Base-by-base conservation (phyloP, 495 filamentous ascomycete genomes). In the Chaetomidium leptoderma region DNA sequence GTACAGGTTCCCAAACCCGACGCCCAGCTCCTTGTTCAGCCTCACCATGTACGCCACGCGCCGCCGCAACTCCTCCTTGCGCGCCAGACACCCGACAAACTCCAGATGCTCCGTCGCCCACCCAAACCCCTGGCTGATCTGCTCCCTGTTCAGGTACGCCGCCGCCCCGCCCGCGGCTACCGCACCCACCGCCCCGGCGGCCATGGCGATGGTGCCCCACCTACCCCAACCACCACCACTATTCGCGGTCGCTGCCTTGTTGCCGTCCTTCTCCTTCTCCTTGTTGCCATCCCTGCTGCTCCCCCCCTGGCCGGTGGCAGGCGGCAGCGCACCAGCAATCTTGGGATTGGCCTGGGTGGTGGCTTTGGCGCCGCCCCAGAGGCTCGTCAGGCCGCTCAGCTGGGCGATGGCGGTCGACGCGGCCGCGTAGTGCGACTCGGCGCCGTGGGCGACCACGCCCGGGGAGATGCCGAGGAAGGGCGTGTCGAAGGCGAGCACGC, bases 71-170 rank as follows among this genome's bases (percentile, higher is more conserved):
- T 96, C 92, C 53, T 88, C 83, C 9, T 80, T 81, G 23, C 90
- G 83, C 57, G 87, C 85, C 4, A 98, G 79, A 65, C 89, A 92
- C 1, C 92, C 91, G 2, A 97, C 86, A 63, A 98, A 98, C 68
- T 92, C 91, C n/a, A 98, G 83, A 74, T 98, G 95, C 16, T 87
- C 90, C 10, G 86, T 84, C 16, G 88, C 88, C 92, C 91, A 98
- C 35, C 70, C 75, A 74, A 84, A 84, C 0, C 89, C 85, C 21
- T 84, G 76, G 0, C 77, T 81, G 35, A 98, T 78, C 36, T 88
- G 83, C 10, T 95, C 88, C 16, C 88, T 80, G 62, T 92, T 89
- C 37, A 89, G 70, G 70, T 96, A 97, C 14, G 92, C 86, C 1
- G 90, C 91, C 6, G 89, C 91, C 6, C 90, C 88, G n/a, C 88